Evolutionary conservation across 176 grass and related monocot genomes (phyloP).

Genomic region (Metroxylon sagu): DNA sequence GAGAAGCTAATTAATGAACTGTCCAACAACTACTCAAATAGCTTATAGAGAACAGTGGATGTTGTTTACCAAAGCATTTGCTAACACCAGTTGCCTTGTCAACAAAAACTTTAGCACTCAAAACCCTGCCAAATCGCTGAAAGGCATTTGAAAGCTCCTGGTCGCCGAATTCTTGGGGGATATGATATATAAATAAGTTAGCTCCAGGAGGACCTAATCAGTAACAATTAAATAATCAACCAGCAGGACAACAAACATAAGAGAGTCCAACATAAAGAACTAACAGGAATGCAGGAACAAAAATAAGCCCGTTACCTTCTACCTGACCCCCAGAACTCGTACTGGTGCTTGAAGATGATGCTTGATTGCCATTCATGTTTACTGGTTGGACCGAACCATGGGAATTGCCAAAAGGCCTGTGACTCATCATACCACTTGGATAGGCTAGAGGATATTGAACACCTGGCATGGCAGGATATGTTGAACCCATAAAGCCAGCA

Average conservation of each 20-base stretch:
- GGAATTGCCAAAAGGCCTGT: slow-evolving; percentile 44
- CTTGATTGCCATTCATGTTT: slow-evolving; percentile 27
- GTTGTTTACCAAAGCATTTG: slow-evolving; percentile 88
- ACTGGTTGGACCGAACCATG: slow-evolving; percentile 36
- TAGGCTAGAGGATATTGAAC: slow-evolving; percentile 61
- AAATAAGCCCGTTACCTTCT: slow-evolving; percentile 38
- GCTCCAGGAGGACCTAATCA: slow-evolving; percentile 74
- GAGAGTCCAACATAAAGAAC: no score
- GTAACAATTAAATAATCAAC: slow-evolving; percentile 2
- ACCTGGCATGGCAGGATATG: slow-evolving; percentile 49
- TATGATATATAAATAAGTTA: slow-evolving; percentile 86
- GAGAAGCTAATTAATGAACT: background rate
- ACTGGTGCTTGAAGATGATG: slow-evolving; percentile 32
- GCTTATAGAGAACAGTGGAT: background rate
- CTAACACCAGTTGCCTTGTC: slow-evolving; percentile 93
- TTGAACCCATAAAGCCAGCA: slow-evolving; percentile 30
- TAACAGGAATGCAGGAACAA: background rate
- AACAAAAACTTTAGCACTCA: slow-evolving; percentile 96
- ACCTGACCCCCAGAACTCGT: slow-evolving; percentile 40
- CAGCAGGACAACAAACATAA: background rate
- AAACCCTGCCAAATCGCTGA: slow-evolving; percentile 77
- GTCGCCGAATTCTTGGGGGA: slow-evolving; percentile 77
- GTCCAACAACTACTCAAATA: no score
- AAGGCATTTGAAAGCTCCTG: slow-evolving; percentile 79
- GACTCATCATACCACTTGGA: slow-evolving; percentile 37